A percentile compares a stretch with the other conserved stretches of the same genome.
These are phyloP conservation scores for Geranium rotundifolium DNA, from an alignment of 345 rosid species.

Conservation along the genomic window DNA sequence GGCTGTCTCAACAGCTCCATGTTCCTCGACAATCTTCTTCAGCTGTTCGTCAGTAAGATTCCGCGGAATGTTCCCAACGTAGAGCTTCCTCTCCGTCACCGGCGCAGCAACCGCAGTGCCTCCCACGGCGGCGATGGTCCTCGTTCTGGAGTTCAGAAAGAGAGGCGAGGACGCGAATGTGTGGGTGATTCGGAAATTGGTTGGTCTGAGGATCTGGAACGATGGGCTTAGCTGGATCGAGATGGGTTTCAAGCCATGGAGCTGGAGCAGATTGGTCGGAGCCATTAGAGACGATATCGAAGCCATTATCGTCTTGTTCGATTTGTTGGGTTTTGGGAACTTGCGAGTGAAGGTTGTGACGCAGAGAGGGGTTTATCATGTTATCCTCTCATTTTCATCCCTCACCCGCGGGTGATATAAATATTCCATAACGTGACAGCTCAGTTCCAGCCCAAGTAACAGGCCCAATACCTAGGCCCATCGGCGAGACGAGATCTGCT, in stretches of 20 bases:
- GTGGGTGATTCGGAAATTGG: background rate
- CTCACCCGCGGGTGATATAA: background rate
- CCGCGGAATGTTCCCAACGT: conserved; percentile 77
- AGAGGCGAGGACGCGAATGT: background rate
- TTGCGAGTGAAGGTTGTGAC: background rate
- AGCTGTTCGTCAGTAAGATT: conserved; percentile 45
- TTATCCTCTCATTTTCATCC: conserved; percentile 2
- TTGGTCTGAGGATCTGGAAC: conserved; percentile 8
- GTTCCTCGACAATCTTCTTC: conserved; percentile 50
- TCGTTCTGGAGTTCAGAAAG: conserved; percentile 9
- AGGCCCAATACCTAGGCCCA: too few relatives aligned
- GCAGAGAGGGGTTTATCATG: conserved; percentile 1
- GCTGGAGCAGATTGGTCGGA: conserved; percentile 8
- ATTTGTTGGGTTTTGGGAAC: background rate
- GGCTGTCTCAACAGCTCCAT: conserved; percentile 66
- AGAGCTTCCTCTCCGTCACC: conserved; percentile 48
- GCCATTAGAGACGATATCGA: conserved; percentile 15
- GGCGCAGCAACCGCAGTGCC: conserved; percentile 41
- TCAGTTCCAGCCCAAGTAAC: too few relatives aligned
- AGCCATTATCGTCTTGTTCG: conserved; percentile 18
- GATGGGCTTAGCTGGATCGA: conserved; percentile 15
- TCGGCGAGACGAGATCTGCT: too few relatives aligned
- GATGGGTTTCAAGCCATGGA: conserved; percentile 9
- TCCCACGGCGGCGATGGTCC: conserved; percentile 19
- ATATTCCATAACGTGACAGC: background rate